These are phyloP conservation scores for Eutypa lata DNA, from an alignment of 2,329 filamentous ascomycete genomes.

Conservation along the genomic window DNA sequence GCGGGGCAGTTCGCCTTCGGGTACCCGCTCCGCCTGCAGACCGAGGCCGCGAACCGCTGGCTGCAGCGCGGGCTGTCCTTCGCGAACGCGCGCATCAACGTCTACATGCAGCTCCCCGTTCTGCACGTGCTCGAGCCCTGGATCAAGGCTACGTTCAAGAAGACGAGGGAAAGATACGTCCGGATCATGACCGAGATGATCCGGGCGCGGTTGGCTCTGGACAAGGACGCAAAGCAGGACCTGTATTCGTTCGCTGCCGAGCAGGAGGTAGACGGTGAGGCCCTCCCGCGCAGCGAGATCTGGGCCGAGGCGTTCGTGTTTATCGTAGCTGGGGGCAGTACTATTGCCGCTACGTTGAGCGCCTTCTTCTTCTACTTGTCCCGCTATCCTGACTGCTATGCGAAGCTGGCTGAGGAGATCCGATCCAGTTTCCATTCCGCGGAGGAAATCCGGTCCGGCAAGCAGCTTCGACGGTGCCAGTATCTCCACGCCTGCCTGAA, in stretches of 20 bases:
- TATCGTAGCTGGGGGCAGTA: neutral
- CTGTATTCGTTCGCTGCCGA: neutral
- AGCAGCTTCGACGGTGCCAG: neutral
- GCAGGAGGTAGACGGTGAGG: neutral
- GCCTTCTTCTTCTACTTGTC: neutral
- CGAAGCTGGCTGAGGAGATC: neutral
- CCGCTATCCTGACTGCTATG: neutral
- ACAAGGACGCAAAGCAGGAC: neutral
- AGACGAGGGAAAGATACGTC: neutral
- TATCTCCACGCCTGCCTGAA: neutral
- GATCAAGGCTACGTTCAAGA: neutral
- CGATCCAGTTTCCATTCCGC: neutral
- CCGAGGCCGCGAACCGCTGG: neutral
- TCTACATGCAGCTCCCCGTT: conserved; percentile 4
- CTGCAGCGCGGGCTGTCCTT: neutral
- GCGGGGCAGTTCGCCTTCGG: conserved; percentile 4
- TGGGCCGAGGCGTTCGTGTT: neutral
- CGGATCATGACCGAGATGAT: neutral
- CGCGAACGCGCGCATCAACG: neutral
- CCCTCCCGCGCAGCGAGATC: neutral
- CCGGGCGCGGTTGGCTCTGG: neutral
- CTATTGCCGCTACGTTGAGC: neutral
- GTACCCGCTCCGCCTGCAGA: conserved; percentile 1
- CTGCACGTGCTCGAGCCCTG: neutral
- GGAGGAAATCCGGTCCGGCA: neutral